These are phyloP conservation scores for Polychaeton citri DNA, from an alignment of 2,329 filamentous ascomycete genomes.

Conservation along the genomic window DNA sequence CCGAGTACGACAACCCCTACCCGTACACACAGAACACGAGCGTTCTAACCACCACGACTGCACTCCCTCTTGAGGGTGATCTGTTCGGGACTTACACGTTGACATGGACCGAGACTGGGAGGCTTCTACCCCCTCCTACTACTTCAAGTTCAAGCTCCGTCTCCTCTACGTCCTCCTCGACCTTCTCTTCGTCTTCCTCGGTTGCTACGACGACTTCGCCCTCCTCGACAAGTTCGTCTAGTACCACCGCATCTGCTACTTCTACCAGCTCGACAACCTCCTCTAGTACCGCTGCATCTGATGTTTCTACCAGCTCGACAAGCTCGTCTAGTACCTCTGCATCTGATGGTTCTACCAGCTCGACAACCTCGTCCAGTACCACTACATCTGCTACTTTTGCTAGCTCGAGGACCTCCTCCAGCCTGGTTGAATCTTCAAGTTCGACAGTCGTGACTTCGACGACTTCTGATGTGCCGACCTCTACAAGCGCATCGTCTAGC, in stretches of 20 bases:
- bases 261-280: slow-evolving; percentile 1
- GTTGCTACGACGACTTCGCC: background rate
- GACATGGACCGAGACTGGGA: slow-evolving; percentile 7
- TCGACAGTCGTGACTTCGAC: slow-evolving; percentile 2
- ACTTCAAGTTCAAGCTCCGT: slow-evolving; percentile 4
- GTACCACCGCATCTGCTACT: slow-evolving; percentile 2
- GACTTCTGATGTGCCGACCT: too few species aligned
- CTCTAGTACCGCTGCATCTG: slow-evolving; percentile 1
- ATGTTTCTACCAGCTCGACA: slow-evolving; percentile 1
- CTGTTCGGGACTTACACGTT: slow-evolving; percentile 2
- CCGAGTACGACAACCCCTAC: background rate
- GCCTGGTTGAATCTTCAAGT: background rate
- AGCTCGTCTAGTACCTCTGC: background rate
- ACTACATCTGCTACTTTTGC: slow-evolving; percentile 1
- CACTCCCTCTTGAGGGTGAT: background rate
- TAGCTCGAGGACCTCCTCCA: slow-evolving; percentile 1
- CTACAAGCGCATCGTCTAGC: background rate
- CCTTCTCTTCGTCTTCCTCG: background rate
- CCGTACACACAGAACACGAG: background rate
- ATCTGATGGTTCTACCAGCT: slow-evolving; percentile 2
- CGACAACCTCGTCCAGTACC: background rate
- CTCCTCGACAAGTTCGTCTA: slow-evolving; percentile 1
- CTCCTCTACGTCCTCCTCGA: slow-evolving; percentile 5
- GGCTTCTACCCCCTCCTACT: slow-evolving; percentile 1
- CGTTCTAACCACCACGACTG: background rate